Percentiles rank a stretch among this genome's conserved stretches.
These are phyloP conservation scores for Lycium ferocissimum DNA, from an alignment of 257 asterid species.

Conservation along the genomic window DNA sequence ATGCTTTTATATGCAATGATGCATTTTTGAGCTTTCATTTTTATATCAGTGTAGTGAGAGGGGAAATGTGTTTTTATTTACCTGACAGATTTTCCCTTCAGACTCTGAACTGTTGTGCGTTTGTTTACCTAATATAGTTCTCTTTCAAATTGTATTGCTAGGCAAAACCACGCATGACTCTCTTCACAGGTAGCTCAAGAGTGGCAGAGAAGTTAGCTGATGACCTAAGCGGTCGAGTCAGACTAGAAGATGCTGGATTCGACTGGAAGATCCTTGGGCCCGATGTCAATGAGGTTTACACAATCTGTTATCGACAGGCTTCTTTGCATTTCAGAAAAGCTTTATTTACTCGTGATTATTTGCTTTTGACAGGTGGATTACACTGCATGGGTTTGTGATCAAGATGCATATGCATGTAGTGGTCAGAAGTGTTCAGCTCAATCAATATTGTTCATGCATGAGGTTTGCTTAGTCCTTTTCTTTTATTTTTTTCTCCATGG, in stretches of 20 bases:
- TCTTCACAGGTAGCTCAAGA: slow-evolving; percentile 93
- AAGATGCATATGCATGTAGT: slow-evolving; percentile 97
- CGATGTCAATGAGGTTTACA: slow-evolving; percentile 79
- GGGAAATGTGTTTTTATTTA: background rate
- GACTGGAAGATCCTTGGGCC: slow-evolving; percentile 99
- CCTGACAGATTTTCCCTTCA: background rate
- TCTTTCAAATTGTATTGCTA: slow-evolving; percentile 39
- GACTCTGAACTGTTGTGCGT: background rate
- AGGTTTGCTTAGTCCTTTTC: slow-evolving; percentile 47
- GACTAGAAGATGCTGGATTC: slow-evolving; percentile 95
- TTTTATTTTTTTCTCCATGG: background rate
- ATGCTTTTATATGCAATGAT: background rate
- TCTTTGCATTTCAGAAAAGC: background rate
- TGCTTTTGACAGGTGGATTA: slow-evolving; percentile 69
- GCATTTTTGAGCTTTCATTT: background rate
- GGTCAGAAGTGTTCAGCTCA: slow-evolving; percentile 99
- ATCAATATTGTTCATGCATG: slow-evolving; percentile 84
- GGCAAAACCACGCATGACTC: slow-evolving; percentile 98
- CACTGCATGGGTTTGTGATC: slow-evolving; percentile 98
- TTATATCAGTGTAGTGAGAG: background rate
- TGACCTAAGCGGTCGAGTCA: slow-evolving; percentile 83
- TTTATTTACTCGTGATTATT: background rate
- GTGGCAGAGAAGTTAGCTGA: slow-evolving; percentile 89
- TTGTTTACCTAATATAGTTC: slow-evolving; percentile 17
- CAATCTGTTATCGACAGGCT: background rate